Base-by-base conservation (phyloP, 192 early-diverging fungal genomes). In the Coemansia sp. region DNA sequence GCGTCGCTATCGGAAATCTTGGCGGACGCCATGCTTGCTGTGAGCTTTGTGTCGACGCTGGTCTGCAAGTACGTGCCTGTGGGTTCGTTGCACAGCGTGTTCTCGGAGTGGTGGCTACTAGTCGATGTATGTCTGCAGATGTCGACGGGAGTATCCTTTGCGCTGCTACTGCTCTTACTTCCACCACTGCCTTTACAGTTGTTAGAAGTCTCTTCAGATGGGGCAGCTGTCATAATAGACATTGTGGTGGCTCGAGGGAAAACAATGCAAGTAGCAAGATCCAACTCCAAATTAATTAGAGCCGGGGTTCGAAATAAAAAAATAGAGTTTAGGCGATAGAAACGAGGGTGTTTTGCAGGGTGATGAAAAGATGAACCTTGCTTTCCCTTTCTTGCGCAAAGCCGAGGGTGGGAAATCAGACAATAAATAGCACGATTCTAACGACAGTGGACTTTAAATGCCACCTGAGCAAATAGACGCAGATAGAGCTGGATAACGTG, bases 61-160 rank as follows among this genome's bases (percentile, higher is more conserved):
- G 55, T 33, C 55, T n/a, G 55, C 55, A 19, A 0, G 17, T 57
- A 19, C 32, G 36, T 57, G 32, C 33, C n/a, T n/a, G 62, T 65
- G 55, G 66, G 59, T 43, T 77, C 75, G 66, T 58, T 62, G 66
- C 70, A 78, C 66, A 78, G 70, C n/a, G 75, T 78, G 66, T 69
- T 59, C 35, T 72, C 75, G 35, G 75, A 78, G 60, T 73, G 70
- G 52, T 66, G 48, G 60, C 75, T 78, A 17, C 75, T 78, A 36
- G 75, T 78, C 0, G 75, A 78, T n/a, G 62, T 66, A 66, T 78
- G 76, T 59, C 76, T 62, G 63, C 71, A 45, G 9, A 78, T 67
- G 67, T 70, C 68, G 5, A 62, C 43, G 10, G 58, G 38, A 22
- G 48, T 48, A 20, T 57, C 55, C 34, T 57, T 57, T 2, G 55